These are phyloP conservation scores for Mycena vulgaris DNA, from an alignment of 768 basidiomycete species.

Conservation along the genomic window DNA sequence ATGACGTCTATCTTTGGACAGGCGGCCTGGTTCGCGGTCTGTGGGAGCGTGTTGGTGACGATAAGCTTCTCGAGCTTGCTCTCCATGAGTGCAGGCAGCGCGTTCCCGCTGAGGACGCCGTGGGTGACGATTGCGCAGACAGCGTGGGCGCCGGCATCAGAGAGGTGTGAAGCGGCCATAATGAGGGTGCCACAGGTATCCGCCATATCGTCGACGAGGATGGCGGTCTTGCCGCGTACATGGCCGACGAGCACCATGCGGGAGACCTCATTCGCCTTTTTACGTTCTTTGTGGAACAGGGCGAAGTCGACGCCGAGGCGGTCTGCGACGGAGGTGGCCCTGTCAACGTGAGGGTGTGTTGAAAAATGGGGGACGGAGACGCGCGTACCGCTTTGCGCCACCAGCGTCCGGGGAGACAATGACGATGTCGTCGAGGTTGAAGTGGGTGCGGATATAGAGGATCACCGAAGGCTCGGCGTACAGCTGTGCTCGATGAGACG, in stretches of 20 bases:
- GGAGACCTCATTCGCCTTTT: constrained; percentile 95
- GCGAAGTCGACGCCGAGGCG: constrained; percentile 97
- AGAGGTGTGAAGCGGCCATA: constrained; percentile 89
- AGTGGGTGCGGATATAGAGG: constrained; percentile 93
- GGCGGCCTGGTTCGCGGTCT: constrained; percentile 77
- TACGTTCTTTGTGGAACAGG: constrained; percentile 98
- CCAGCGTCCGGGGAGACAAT: constrained; percentile 99
- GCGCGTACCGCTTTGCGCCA: constrained; percentile 91
- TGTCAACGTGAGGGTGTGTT: constrained; percentile 49
- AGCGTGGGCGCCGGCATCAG: constrained; percentile 88
- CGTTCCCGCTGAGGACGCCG: constrained; percentile 93
- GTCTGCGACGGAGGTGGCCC: constrained; percentile 97
- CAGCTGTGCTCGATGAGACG: constrained; percentile 66
- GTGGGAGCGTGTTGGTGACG: constrained; percentile 98
- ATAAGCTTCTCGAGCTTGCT: constrained; percentile 93
- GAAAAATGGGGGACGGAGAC: background rate
- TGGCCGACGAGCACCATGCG: constrained; percentile 97
- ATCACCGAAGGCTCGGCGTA: constrained; percentile 97
- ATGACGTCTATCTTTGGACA: constrained; percentile 92
- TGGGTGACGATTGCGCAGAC: constrained; percentile 96
- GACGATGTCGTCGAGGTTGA: constrained; percentile 86
- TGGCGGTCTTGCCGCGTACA: constrained; percentile 92
- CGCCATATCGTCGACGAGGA: constrained; percentile 98
- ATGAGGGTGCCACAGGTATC: constrained; percentile 96
- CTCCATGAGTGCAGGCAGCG: constrained; percentile 79